These are phyloP conservation scores for Malus hybrid DNA, from an alignment of 331 rosid species.

Conservation along the genomic window DNA sequence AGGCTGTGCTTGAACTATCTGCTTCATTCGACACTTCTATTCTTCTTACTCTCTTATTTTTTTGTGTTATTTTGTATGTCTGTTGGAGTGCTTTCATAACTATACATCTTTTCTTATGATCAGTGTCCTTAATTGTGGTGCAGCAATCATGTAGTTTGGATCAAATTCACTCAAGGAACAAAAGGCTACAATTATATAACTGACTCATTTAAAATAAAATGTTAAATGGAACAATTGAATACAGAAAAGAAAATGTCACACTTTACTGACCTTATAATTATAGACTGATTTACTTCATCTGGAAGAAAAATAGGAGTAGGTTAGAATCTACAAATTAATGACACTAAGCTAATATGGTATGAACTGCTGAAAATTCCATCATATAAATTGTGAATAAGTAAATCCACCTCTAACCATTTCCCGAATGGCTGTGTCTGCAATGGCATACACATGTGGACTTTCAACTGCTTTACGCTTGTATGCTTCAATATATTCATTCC, in stretches of 20 bases:
- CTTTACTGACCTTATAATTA: conserved; percentile 84
- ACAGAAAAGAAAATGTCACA: neutral
- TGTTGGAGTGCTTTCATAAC: neutral
- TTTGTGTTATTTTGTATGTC: neutral
- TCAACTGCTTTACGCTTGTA: conserved; percentile 63
- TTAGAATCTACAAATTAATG: conserved; percentile 22
- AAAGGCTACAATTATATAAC: no score
- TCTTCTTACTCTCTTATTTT: neutral
- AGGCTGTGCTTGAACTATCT: neutral
- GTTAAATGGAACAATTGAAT: neutral
- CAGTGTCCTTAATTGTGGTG: neutral
- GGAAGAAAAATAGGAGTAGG: conserved; percentile 25
- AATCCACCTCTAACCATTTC: conserved; percentile 87
- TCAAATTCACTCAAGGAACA: neutral
- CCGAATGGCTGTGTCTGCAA: conserved; percentile 85
- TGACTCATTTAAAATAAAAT: neutral
- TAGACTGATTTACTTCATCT: conserved; percentile 98
- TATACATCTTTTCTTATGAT: neutral
- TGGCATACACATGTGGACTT: conserved; percentile 95
- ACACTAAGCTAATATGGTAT: conserved; percentile 2
- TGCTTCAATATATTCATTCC: conserved; percentile 76
- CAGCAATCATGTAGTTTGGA: neutral
- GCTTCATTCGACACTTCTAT: neutral
- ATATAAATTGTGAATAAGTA: conserved; percentile 3
- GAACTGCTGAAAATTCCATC: conserved; percentile 16